phyloP scores from a whole-genome alignment of 1,139 yeast genomes.

The Geotrichum phurueaensis region DNA sequence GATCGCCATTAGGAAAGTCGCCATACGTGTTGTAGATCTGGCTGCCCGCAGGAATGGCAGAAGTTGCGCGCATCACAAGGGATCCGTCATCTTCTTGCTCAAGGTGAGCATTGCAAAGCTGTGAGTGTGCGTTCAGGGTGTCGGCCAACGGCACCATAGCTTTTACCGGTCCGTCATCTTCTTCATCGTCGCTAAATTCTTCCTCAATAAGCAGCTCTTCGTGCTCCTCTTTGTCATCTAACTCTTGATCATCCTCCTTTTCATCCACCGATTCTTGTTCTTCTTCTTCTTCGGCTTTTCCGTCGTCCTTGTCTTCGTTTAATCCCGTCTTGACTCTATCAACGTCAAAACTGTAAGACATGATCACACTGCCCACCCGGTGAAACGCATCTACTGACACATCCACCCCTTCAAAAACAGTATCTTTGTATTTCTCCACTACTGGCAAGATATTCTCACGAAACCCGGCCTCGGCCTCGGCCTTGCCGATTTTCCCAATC shows the following conservation, averaged over 20 bases:
- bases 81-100: slow-evolving; percentile 30
- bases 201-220: slow-evolving; percentile 34
- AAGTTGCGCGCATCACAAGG: slow-evolving; percentile 67
- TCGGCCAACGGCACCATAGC: slow-evolving; percentile 95
- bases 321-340: slow-evolving; percentile 19
- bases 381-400: slow-evolving; percentile 56
- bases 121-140: slow-evolving; percentile 78
- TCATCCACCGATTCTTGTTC: slow-evolving; percentile 36
- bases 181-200: slow-evolving; percentile 37
- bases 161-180: slow-evolving; percentile 50
- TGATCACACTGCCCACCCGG: slow-evolving; percentile 60
- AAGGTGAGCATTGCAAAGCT: slow-evolving; percentile 68
- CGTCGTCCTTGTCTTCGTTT: slow-evolving; percentile 16
- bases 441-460: slow-evolving; percentile 35
- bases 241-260: slow-evolving; percentile 36
- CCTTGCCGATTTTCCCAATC: slow-evolving; percentile 62
- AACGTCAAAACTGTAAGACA: slow-evolving; percentile 67
- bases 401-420: slow-evolving; percentile 30
- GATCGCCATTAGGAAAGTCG: slow-evolving; percentile 82
- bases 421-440: slow-evolving; percentile 27
- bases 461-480: slow-evolving; percentile 59
- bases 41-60: slow-evolving; percentile 53
- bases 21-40: slow-evolving; percentile 89
- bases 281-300: slow-evolving; percentile 30
- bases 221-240: slow-evolving; percentile 22